A percentile compares a stretch with the other conserved stretches of the same genome.
Conservation (phyloP, 176 grass and related monocot genomes). For the Oryza brachyantha region DNA sequence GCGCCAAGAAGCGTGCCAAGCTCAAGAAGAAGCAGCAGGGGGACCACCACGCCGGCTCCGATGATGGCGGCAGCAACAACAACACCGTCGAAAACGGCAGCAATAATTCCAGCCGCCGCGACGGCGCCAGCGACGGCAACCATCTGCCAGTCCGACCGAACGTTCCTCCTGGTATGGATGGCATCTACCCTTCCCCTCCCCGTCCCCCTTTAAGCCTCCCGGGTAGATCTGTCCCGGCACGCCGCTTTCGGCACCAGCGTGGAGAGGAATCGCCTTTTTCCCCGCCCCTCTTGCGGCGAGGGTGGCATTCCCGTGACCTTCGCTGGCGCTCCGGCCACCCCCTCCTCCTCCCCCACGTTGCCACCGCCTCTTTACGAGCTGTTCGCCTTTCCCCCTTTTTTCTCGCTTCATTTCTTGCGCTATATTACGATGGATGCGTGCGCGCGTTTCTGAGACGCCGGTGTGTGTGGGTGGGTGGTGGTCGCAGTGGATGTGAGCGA, state of each 20-base stretch:
- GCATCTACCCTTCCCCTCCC: constrained; percentile 1
- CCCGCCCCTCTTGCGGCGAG: constrained; percentile 41
- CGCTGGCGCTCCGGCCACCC: constrained; percentile 32
- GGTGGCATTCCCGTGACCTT: constrained; percentile 38
- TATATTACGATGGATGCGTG: constrained; percentile 44
- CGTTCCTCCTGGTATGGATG: constrained; percentile 29
- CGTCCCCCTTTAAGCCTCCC: constrained; percentile 12
- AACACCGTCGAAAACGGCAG: constrained; percentile 10
- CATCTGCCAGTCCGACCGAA: constrained; percentile 38
- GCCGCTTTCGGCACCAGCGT: constrained; percentile 40
- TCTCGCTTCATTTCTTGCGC: constrained; percentile 24
- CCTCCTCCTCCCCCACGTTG: constrained; percentile 20
- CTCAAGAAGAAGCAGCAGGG: constrained; percentile 61
- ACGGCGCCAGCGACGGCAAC: constrained; percentile 29
- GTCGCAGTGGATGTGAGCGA: constrained; percentile 47
- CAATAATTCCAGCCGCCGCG: constrained; percentile 10
- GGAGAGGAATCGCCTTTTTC: constrained; percentile 41
- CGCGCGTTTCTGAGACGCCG: constrained; percentile 28
- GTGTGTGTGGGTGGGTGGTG: constrained; percentile 16
- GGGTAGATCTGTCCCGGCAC: constrained; percentile 29
- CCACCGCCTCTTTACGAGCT: constrained; percentile 50
- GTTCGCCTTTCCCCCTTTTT: constrained; percentile 17
- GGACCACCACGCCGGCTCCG: constrained; percentile 12
- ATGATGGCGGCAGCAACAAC: constrained; percentile 22
- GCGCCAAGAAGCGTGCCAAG: constrained; percentile 65